phyloP scores from a whole-genome alignment of 23 red algal species.

The Gracilaria caudata region DNA sequence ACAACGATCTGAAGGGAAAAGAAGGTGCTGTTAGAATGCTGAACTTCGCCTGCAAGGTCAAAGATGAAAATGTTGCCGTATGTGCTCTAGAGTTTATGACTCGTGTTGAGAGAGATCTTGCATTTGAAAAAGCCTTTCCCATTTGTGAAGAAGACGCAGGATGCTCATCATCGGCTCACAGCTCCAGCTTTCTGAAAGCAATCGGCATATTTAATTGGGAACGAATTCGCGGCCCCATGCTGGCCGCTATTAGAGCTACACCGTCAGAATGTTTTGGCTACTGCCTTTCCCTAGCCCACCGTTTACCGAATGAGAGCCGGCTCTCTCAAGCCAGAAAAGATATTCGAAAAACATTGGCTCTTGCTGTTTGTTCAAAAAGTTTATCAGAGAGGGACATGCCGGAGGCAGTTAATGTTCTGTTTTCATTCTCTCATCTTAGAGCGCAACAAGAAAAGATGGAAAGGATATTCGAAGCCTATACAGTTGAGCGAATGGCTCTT shows the following conservation, averaged over 20 bases:
- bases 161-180: neutral
- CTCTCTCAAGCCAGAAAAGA: neutral
- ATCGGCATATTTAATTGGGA: neutral
- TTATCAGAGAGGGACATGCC: neutral
- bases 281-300: neutral
- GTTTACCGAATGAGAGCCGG: neutral
- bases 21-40: neutral
- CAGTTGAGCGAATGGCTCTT: slow-evolving; percentile 1
- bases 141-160: neutral
- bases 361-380: neutral
- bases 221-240: neutral
- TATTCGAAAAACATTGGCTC: neutral
- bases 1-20: neutral
- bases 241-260: neutral
- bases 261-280: neutral
- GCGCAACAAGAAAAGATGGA: neutral
- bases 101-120: neutral
- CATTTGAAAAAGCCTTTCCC: neutral
- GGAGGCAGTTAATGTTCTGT: neutral
- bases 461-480: too few species aligned
- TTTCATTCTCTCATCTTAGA: neutral
- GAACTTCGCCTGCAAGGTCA: neutral
- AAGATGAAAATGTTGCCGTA: neutral
- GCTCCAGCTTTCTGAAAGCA: neutral
- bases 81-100: neutral